These are phyloP conservation scores for Candida chauliodis DNA, from an alignment of 805 yeast species.

Conservation along the genomic window DNA sequence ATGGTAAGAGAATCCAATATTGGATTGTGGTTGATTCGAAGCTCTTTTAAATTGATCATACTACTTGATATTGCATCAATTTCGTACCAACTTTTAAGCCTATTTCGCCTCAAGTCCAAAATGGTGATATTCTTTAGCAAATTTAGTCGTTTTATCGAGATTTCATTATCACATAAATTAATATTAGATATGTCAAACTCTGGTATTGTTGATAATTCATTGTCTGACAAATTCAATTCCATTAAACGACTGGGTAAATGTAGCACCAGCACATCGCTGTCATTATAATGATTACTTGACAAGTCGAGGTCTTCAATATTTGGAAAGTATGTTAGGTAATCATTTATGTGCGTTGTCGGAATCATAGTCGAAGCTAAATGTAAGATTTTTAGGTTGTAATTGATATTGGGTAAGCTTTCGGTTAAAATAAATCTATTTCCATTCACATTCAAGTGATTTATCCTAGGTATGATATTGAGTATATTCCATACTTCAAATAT, in stretches of 20 bases:
- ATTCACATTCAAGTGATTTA: constrained; percentile 47
- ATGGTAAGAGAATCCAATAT: constrained; percentile 28
- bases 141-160: background rate
- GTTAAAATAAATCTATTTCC: constrained; percentile 44
- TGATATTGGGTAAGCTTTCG: background rate
- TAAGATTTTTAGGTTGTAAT: background rate
- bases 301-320: constrained; percentile 27
- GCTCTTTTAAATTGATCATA: constrained; percentile 42
- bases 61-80: constrained; percentile 32
- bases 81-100: constrained; percentile 42
- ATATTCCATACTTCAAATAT: constrained; percentile 38
- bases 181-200: constrained; percentile 21
- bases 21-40: constrained; percentile 56
- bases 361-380: constrained; percentile 25
- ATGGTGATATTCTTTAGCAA: background rate
- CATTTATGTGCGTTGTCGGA: constrained; percentile 12
- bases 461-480: constrained; percentile 27
- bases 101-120: constrained; percentile 54
- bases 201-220: constrained; percentile 25
- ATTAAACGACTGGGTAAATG: constrained; percentile 1
- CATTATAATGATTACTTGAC: constrained; percentile 31
- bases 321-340: constrained; percentile 33
- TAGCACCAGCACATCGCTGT: constrained; percentile 13
- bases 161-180: constrained; percentile 5
- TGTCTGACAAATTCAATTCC: constrained; percentile 7